A percentile compares a stretch with the other conserved stretches of the same genome.
Conservation (phyloP, 164 flowering plant genomes). For the Magnolia officinalis region DNA sequence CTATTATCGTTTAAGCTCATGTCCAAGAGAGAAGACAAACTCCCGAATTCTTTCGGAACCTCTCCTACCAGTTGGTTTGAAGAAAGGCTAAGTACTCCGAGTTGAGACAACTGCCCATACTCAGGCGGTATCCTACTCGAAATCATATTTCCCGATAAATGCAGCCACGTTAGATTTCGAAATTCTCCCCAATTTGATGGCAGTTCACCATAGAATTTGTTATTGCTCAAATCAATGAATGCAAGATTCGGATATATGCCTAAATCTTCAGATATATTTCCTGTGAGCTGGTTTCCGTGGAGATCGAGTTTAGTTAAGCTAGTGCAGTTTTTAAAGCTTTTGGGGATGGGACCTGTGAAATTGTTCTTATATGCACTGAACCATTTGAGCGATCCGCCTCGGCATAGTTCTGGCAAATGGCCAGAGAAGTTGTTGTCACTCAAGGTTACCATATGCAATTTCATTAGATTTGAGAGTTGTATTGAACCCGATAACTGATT, state of each 20-base stretch:
- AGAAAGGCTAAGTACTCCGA: background rate
- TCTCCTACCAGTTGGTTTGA: slow-evolving; percentile 1
- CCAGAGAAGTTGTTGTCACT: slow-evolving; percentile 21
- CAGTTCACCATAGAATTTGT: slow-evolving; percentile 1
- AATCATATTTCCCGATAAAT: background rate
- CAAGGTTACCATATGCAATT: slow-evolving; percentile 4
- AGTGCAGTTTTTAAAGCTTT: slow-evolving; percentile 19
- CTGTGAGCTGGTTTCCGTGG: slow-evolving; percentile 15
- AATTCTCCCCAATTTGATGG: background rate
- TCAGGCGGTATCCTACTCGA: background rate
- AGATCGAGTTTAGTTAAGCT: slow-evolving; percentile 19
- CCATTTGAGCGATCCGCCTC: slow-evolving; percentile 12
- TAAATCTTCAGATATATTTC: slow-evolving; percentile 21
- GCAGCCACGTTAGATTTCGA: background rate
- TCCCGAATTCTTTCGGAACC: slow-evolving; percentile 1
- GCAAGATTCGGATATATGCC: slow-evolving; percentile 15
- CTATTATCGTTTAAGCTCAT: background rate
- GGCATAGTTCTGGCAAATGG: slow-evolving; percentile 17
- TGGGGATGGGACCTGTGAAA: slow-evolving; percentile 21
- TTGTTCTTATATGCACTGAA: slow-evolving; percentile 14
- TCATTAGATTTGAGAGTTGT: background rate
- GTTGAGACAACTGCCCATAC: background rate
- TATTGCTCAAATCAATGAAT: background rate
- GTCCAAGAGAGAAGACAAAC: background rate
- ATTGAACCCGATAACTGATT: background rate